Conservation (phyloP, 345 rosid genomes). For the Conringia planisiliqua region DNA sequence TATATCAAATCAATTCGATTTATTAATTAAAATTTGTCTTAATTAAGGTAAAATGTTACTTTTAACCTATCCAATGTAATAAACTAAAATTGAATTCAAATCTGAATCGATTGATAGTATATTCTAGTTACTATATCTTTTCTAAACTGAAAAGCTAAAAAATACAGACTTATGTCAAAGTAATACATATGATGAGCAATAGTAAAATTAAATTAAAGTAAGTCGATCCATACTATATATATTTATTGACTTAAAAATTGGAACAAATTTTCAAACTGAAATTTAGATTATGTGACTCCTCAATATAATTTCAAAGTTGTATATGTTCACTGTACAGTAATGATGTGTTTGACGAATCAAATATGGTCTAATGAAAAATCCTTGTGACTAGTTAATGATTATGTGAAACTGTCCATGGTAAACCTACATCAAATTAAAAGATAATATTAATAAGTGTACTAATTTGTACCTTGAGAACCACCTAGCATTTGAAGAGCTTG, state of each 20-base stretch:
- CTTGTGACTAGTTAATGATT: not conserved
- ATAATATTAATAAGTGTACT: not conserved
- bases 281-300: not conserved
- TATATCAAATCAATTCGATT: not conserved
- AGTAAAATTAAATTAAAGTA: not conserved
- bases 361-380: not conserved
- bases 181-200: not conserved
- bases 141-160: not conserved
- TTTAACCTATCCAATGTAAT: not conserved
- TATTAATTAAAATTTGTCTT: not conserved
- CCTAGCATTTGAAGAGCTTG: conserved; percentile 98
- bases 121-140: not conserved
- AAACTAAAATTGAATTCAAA: not conserved
- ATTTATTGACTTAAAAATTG: not conserved
- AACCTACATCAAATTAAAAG: not conserved
- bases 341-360: not conserved
- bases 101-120: not conserved
- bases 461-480: conserved; percentile 90
- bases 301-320: not conserved
- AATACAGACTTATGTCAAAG: not conserved
- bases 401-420: not conserved
- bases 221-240: not conserved
- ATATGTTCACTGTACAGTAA: not conserved
- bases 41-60: not conserved
- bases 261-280: not conserved